These are phyloP conservation scores for Lipomyces anomalus DNA, from an alignment of 805 yeast genomes.

Conservation along the genomic window DNA sequence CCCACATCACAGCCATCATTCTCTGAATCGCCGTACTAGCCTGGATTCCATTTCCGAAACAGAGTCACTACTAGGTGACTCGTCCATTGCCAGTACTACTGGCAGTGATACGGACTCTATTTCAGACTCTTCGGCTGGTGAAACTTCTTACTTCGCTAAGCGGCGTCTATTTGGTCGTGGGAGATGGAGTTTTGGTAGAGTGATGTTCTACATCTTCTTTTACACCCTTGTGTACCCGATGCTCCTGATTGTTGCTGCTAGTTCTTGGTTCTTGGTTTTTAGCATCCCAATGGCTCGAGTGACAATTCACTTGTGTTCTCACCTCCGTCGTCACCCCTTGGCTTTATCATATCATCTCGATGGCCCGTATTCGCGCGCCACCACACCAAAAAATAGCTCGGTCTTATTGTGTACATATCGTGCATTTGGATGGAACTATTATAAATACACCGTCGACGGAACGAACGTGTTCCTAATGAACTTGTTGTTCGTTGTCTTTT, in stretches of 20 bases:
- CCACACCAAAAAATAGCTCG: constrained; percentile 35
- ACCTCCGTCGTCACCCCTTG: constrained; percentile 83
- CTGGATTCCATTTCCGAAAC: constrained; percentile 18
- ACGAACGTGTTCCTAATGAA: constrained; percentile 90
- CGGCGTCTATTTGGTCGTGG: constrained; percentile 84
- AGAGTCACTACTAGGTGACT: constrained; percentile 14
- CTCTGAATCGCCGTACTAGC: constrained; percentile 1
- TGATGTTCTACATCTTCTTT: constrained; percentile 65
- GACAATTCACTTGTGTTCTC: constrained; percentile 58
- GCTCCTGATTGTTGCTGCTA: constrained; percentile 45
- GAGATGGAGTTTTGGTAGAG: constrained; percentile 78
- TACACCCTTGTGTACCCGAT: constrained; percentile 69
- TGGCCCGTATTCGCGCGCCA: constrained; percentile 34
- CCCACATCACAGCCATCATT: constrained; percentile 8
- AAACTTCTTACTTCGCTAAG: constrained; percentile 11
- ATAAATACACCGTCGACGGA: constrained; percentile 94
- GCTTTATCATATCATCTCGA: constrained; percentile 58
- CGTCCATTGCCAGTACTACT: constrained; percentile 20
- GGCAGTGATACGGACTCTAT: constrained; percentile 1
- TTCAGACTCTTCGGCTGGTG: constrained; percentile 3
- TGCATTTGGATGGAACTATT: constrained; percentile 86
- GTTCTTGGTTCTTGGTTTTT: constrained; percentile 79
- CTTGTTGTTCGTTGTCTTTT: constrained; percentile 67
- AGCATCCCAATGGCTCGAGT: constrained; percentile 93
- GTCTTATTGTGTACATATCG: constrained; percentile 85